Percentiles rank a stretch among this genome's conserved stretches.
These are phyloP conservation scores for Candolleomyces efflorescens DNA, from an alignment of 768 basidiomycete species.

Conservation along the genomic window DNA sequence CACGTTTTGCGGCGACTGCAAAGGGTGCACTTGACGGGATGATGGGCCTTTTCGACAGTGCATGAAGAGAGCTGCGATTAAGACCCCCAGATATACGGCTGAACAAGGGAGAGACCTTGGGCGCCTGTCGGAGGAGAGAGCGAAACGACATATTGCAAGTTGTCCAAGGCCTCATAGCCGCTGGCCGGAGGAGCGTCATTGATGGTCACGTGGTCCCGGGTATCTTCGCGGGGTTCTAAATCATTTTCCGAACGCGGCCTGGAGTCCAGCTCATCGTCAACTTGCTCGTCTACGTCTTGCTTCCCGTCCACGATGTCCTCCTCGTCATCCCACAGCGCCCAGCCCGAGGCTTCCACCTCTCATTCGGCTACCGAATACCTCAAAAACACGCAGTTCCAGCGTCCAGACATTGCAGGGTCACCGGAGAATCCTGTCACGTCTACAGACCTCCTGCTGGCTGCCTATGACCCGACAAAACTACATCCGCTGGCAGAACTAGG, in stretches of 20 bases:
- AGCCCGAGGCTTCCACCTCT: conserved; percentile 35
- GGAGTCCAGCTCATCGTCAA: conserved; percentile 13
- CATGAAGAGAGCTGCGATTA: not conserved
- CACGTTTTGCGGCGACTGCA: not conserved
- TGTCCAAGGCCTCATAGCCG: no score
- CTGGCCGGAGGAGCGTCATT: not conserved
- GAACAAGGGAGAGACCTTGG: not conserved
- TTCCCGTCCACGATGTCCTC: conserved; percentile 11
- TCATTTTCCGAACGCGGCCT: conserved; percentile 18
- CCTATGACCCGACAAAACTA: conserved; percentile 88
- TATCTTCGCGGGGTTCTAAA: conserved; percentile 4
- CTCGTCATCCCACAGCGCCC: conserved; percentile 15
- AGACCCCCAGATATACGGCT: not conserved
- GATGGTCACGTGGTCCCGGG: not conserved
- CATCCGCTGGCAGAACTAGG: conserved; percentile 93
- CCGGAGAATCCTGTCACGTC: conserved; percentile 69
- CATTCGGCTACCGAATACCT: conserved; percentile 44
- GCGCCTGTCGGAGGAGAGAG: not conserved
- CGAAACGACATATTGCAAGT: no score
- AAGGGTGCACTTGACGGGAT: not conserved
- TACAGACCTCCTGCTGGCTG: conserved; percentile 78
- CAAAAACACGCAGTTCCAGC: conserved; percentile 45
- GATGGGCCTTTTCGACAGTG: not conserved
- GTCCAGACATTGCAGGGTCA: conserved; percentile 31
- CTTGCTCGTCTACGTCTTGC: conserved; percentile 2